phyloP scores from a whole-genome alignment of 192 early-diverging fungal species.

The Jimgerdemannia flammicorona region DNA sequence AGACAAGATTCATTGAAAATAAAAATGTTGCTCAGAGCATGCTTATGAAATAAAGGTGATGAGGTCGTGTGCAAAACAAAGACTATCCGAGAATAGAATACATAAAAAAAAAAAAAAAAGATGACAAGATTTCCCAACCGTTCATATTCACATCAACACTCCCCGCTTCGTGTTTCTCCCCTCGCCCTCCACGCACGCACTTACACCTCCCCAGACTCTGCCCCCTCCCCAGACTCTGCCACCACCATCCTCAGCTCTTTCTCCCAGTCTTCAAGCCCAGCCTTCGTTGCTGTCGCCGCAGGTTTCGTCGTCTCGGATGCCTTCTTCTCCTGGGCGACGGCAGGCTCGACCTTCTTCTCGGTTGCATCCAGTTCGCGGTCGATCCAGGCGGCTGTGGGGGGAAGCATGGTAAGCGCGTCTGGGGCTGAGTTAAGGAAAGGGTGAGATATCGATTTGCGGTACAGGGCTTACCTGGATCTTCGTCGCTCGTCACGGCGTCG shows the following conservation, averaged over 20 bases:
- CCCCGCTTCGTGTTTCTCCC: too few relatives aligned
- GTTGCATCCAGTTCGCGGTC: conserved; percentile 2
- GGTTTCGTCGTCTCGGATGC: background rate
- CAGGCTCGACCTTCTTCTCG: background rate
- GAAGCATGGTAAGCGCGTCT: background rate
- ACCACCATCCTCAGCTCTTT: conserved; percentile 16
- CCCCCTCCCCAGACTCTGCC: background rate
- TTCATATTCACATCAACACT: too few relatives aligned
- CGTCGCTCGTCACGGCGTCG: background rate
- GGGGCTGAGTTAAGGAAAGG: background rate
- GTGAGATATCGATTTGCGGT: too few relatives aligned
- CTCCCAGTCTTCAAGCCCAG: conserved; percentile 38
- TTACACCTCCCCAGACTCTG: background rate
- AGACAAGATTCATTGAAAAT: too few relatives aligned
- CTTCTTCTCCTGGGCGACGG: background rate
- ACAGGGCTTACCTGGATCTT: background rate
- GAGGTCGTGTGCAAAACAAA: too few relatives aligned
- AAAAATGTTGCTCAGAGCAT: too few relatives aligned
- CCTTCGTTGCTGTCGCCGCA: background rate
- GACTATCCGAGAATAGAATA: too few relatives aligned
- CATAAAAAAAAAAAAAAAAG: too few relatives aligned
- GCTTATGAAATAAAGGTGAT: too few relatives aligned
- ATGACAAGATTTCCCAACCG: too few relatives aligned
- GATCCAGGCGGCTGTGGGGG: conserved; percentile 3
- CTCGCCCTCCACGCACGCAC: background rate